These are phyloP conservation scores for Coemansia sp. DNA, from an alignment of 192 early-diverging fungal genomes.

Conservation along the genomic window DNA sequence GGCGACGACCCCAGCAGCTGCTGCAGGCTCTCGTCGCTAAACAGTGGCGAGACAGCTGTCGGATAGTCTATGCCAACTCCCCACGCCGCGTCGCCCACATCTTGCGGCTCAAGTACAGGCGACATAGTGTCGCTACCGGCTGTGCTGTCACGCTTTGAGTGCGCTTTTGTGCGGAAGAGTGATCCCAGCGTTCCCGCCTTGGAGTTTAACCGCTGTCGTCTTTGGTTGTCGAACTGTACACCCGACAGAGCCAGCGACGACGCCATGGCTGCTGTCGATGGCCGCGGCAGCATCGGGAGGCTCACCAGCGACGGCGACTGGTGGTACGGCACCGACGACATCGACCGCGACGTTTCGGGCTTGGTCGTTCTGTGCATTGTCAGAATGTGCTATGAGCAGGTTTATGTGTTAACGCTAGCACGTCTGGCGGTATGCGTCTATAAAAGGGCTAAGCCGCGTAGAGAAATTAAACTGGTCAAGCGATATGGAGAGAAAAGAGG, in stretches of 20 bases:
- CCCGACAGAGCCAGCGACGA: constrained; percentile 23
- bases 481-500: neutral
- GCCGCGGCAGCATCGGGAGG: constrained; percentile 48
- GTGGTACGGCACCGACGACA: constrained; percentile 42
- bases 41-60: constrained; percentile 37
- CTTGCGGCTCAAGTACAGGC: constrained; percentile 31
- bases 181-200: constrained; percentile 43
- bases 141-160: constrained; percentile 38
- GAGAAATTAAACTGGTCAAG: too few relatives aligned
- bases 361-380: constrained; percentile 41
- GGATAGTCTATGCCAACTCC: constrained; percentile 38
- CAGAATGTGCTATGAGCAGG: neutral
- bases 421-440: too few relatives aligned
- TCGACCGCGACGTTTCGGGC: constrained; percentile 46
- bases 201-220: constrained; percentile 42
- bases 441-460: neutral
- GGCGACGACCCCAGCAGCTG: constrained; percentile 46
- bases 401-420: neutral
- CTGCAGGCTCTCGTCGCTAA: constrained; percentile 48
- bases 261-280: constrained; percentile 33
- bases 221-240: constrained; percentile 12
- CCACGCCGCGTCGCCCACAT: constrained; percentile 20
- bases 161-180: constrained; percentile 38
- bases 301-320: constrained; percentile 50
- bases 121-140: constrained; percentile 29